Evolutionary conservation across 1,139 yeast species (phyloP), one percentile per base, ranked within the genome.

Genomic region (Taphrina populina): DNA sequence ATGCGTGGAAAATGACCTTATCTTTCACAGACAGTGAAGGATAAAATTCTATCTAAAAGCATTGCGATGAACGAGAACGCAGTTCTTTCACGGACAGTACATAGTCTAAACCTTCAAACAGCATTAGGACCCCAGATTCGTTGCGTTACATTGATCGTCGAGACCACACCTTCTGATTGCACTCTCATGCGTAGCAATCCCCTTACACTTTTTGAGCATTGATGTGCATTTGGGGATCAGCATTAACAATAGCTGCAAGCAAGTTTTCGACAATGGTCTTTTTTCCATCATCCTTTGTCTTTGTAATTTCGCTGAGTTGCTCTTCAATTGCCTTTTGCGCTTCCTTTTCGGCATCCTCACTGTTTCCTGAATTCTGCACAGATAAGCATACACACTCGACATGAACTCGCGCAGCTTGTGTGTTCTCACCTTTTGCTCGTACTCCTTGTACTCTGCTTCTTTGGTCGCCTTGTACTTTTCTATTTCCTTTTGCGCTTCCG

Each of bases 401-500:
- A 40, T 41, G 30, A 24, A 6, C n/a, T 13, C 4, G 19, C 23
- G 43, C 41, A 39, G 23, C 13, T 20, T 15, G 46, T 2, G 34
- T 7, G 10, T n/a, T 62, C 70, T 24, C 60, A 70, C 73, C 66
- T 81, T 81, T 51, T 75, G 73, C 70, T 88, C 95, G 67, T 76
- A 84, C 62, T 79, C 73, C 68, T 80, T 77, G 72, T 90, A 81
- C 72, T 92, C 96, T 43, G 73, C 75, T 64, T 90, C 96, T 76
- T 90, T 92, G 70, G 81, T 81, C 59, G 77, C 72, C 76, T 87
- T 88, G 79, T 92, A 92, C 58, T 81, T 83, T 63, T 84, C 88
- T 66, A 92, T 87, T 72, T 92, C 98, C 59, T 78, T 74, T 64
- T 88, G 84, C 36, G 98, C 97, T 69, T 92, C 97, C 40, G 83